Base-by-base conservation (phyloP, 1,284 basidiomycete genomes). In the Pseudozyma sp. region DNA sequence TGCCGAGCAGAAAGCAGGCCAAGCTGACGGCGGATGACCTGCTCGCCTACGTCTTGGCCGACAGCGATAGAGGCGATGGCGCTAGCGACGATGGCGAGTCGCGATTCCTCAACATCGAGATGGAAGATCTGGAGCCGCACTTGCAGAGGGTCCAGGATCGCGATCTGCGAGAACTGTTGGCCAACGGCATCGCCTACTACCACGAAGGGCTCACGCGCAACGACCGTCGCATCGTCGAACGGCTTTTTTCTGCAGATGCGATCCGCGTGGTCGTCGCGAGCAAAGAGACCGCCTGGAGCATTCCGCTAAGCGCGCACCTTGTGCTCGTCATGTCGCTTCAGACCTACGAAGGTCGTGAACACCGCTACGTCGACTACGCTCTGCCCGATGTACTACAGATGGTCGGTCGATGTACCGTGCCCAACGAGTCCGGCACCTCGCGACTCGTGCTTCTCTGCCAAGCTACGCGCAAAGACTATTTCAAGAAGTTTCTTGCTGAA, bases 261-360 rank as follows among this genome's bases (percentile, higher is more conserved):
- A 94, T 99, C 66, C 95, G 97, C 83, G 91, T 97, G 10, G 87
- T 99, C 53, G 90, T 99, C 47, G 96, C 94, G 0, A 94, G 92
- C 14, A 95, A 95, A 87, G 96, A 98, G 80, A 94, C 92, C 0
- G 93, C 94, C 0, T 99, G 97, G 97, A 94, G 90, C 82, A 87
- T 98, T 19, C 94, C 97, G 0, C 89, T 97, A 34, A 90, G 92
- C 0, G 91, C 93, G 64, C 97, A 97, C 86, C 94, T 99, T 92
- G 95, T 98, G 51, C 91, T 99, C 81, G 92, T 99, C 81, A 97
- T 99, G 94, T 95, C 95, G 33, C 93, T 98, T 1, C 97, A 99
- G 84, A 92, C 87, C 64, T 99, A 93, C 81, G 94, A 99, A 83
- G 84, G 84, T 10, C 78, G 79, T 16, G 81, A 84, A 54, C 81